Base-by-base conservation (phyloP, 2,329 filamentous ascomycete genomes). In the Colletotrichum sp. region DNA sequence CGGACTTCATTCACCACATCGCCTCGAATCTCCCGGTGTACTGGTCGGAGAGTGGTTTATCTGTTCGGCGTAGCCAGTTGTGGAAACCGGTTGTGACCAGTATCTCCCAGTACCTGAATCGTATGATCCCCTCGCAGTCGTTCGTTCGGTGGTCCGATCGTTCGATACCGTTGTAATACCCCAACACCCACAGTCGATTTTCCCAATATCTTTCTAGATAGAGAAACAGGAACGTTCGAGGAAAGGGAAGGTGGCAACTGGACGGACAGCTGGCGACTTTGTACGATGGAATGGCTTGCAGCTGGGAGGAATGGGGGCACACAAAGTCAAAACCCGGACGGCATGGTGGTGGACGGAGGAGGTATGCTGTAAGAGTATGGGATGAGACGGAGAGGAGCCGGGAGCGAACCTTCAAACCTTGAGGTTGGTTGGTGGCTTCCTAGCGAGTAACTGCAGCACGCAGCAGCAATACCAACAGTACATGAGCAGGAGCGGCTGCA, bases 301-400 rank as follows among this genome's bases (percentile, higher is more conserved):
- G 52, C 48, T 69, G 61, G 32, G 38, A 69, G 70, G 69, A 59
- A 69, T 73, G 70, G 63, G 69, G 55, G 64, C 69, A 65, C 62
- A 24, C 58, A 73, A 68, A 75, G 58, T 73, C 73, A 69, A 73
- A 75, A 56, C 63, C 65, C 48, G 34, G 64, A 67, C 52, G 69
- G 70, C 70, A 73, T 69, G 62, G 67, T 62, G 56, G 73, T 52
- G 56, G 56, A 68, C 73, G 73, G 73, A 64, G 73, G 69, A 75
- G 58, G 36, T 72, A 75, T 75, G 73, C 69, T 73, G 63, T 69
- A 26, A 64, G 58, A 73, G 72, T 48, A 73, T 75, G 71, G 73
- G 73, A 75, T 75, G 73, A 75, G 73, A 75, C 73, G 73, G 70
- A 75, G 73, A 62, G 62, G 69, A 75, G 69, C 73, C 69, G 73